These are phyloP conservation scores for Alternaria postmessia DNA, from an alignment of 2,329 filamentous ascomycete genomes.

Conservation along the genomic window DNA sequence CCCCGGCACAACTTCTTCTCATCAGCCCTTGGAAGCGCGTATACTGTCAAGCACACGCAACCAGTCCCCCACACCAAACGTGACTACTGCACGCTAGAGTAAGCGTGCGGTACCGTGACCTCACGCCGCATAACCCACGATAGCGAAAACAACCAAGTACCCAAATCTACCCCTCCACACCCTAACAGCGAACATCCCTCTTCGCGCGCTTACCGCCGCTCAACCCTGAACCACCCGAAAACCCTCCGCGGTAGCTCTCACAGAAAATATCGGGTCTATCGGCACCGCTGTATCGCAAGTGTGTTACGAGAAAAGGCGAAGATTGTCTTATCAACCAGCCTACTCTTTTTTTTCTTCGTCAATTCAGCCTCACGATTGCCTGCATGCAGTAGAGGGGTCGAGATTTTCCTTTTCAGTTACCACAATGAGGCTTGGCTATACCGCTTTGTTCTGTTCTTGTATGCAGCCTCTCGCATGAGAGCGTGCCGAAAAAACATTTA, in stretches of 20 bases:
- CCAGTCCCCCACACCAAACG: slow-evolving; percentile 11
- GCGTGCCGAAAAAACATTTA: neutral
- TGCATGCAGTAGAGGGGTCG: neutral
- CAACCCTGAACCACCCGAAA: slow-evolving; percentile 1
- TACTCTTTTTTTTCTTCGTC: neutral
- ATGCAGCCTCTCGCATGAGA: neutral
- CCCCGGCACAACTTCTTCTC: neutral
- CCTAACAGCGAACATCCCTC: slow-evolving; percentile 5
- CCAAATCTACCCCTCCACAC: slow-evolving; percentile 12
- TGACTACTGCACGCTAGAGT: slow-evolving; percentile 18
- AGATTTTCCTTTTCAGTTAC: neutral
- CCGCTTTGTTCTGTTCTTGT: neutral
- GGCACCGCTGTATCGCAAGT: neutral
- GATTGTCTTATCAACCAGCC: neutral
- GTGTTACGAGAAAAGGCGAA: neutral
- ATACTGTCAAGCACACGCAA: slow-evolving; percentile 8
- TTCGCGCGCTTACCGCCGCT: slow-evolving; percentile 19
- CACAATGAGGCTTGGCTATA: neutral
- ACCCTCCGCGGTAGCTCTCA: neutral
- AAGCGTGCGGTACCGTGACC: slow-evolving; percentile 17
- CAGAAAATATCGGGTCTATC: neutral
- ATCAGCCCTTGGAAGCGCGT: slow-evolving; percentile 1
- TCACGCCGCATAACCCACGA: slow-evolving; percentile 16
- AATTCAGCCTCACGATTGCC: slow-evolving; percentile 4
- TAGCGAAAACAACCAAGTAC: slow-evolving; percentile 6